Evolutionary conservation across 2,329 filamentous ascomycete genomes (phyloP).

Genomic region (Arachnomyces sp.): DNA sequence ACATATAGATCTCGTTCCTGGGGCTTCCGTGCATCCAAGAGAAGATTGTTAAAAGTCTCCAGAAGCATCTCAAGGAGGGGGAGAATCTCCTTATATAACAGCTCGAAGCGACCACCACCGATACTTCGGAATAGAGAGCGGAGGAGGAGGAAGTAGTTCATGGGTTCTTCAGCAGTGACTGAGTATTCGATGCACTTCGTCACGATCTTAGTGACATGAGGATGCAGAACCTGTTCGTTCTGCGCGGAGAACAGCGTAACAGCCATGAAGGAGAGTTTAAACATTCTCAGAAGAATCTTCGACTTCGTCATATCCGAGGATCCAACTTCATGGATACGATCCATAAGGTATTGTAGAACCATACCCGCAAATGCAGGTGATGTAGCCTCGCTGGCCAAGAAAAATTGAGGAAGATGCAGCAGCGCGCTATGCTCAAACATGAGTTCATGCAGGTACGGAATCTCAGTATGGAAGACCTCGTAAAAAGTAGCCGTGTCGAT

Average conservation of each 20-base stretch:
- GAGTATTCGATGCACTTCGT: slow-evolving; percentile 95
- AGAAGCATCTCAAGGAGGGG: slow-evolving; percentile 94
- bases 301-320: slow-evolving; percentile 87
- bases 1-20: slow-evolving; percentile 92
- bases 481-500: slow-evolving; percentile 98
- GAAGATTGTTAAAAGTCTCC: slow-evolving; percentile 89
- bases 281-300: slow-evolving; percentile 83
- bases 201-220: slow-evolving; percentile 94
- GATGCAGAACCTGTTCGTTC: slow-evolving; percentile 90
- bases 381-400: slow-evolving; percentile 96
- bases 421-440: slow-evolving; percentile 94
- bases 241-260: slow-evolving; percentile 90
- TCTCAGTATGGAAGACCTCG: slow-evolving; percentile 96
- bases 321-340: slow-evolving; percentile 88
- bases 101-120: slow-evolving; percentile 92
- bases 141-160: slow-evolving; percentile 95
- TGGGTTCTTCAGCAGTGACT: slow-evolving; percentile 89
- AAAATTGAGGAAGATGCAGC: slow-evolving; percentile 93
- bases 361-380: slow-evolving; percentile 97
- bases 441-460: slow-evolving; percentile 92
- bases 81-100: slow-evolving; percentile 95
- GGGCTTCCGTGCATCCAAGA: slow-evolving; percentile 82
- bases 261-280: slow-evolving; percentile 98
- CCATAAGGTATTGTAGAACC: slow-evolving; percentile 95
- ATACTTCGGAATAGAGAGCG: slow-evolving; percentile 93